These are phyloP conservation scores for Sclerotinia subarctica DNA, from an alignment of 2,329 filamentous ascomycete species.

Conservation along the genomic window DNA sequence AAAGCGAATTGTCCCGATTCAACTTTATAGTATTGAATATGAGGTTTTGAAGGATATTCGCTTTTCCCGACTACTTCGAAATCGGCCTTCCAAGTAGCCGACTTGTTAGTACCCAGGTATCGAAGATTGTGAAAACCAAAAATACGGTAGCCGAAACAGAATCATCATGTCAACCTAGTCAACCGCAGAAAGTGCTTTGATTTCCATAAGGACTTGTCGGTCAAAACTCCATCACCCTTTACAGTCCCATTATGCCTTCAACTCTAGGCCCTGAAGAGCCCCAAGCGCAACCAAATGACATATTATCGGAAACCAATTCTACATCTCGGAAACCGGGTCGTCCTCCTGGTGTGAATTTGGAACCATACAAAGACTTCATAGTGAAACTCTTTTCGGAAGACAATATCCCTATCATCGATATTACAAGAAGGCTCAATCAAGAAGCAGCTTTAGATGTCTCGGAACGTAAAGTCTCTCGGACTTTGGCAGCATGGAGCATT, in stretches of 20 bases:
- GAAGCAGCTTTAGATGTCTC: conserved; percentile 34
- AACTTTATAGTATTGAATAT: too few relatives aligned
- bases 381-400: conserved; percentile 33
- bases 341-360: conserved; percentile 31
- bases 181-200: neutral
- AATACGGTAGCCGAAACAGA: neutral
- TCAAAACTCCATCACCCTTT: conserved; percentile 9
- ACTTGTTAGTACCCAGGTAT: too few relatives aligned
- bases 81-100: too few relatives aligned
- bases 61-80: too few relatives aligned
- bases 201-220: conserved; percentile 6
- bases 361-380: conserved; percentile 35
- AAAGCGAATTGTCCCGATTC: too few relatives aligned
- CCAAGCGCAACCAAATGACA: neutral
- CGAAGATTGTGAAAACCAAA: too few relatives aligned
- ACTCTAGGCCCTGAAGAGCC: neutral
- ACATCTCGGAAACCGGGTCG: conserved; percentile 30
- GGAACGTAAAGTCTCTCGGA: conserved; percentile 34
- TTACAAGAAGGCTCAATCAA: conserved; percentile 32
- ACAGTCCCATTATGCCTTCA: neutral
- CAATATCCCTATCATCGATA: conserved; percentile 33
- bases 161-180: neutral
- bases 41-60: too few relatives aligned
- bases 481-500: conserved; percentile 34
- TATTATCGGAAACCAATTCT: conserved; percentile 1